Evolutionary conservation across 1,139 yeast species (phyloP), one percentile per base, ranked within the genome.

Genomic region (Lodderomyces oxycetoniae): DNA sequence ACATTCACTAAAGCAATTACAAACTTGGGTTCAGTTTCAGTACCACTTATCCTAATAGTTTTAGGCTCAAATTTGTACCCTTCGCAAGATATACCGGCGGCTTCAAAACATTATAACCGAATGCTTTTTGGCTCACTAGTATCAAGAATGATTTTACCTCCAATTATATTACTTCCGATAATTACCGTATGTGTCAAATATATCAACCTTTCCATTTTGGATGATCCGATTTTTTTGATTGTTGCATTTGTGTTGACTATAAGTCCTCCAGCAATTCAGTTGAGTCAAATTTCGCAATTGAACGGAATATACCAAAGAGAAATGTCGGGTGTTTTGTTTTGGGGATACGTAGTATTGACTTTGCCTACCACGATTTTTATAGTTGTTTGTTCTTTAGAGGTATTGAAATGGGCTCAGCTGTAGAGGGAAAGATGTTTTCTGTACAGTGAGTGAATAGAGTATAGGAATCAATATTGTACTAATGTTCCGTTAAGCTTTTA

Each of bases 11-110:
- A 74, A 34, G 82, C 96, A 1, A 73, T 89, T 33, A 71, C 66
- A 25, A 94, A 87, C 55, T 63, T 89, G 42, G 96, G 96, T 3
- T 68, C 80, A 4, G 93, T 89, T 13, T 91, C 97, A 2, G 85
- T 88, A 45, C 98, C 98, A 1, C 67, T 83, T 45, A 81, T 81
- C 42, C 64, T 83, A 47, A 75, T 83, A 37, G 86, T 82, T 8
- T 62, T 83, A 44, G 93, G 93, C 5, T 77, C 88, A n/a, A 82
- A 82, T 49, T 63, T 83, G 42, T 75, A 75, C 40, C 89, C 89
- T 5, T 69, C 82, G 1, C 54, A 62, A 12, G 89, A 80, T 38
- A 67, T 77, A 2, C 84, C 85, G 21, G 80, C 81, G 5, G 72
- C 77, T 8, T 73, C 83, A 17, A 70, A 70, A 36, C 74, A 77